Evolutionary conservation across 2,329 filamentous ascomycete species (phyloP), one percentile per base, ranked within the genome.

Genomic region (Ophiosphaerella narmari): DNA sequence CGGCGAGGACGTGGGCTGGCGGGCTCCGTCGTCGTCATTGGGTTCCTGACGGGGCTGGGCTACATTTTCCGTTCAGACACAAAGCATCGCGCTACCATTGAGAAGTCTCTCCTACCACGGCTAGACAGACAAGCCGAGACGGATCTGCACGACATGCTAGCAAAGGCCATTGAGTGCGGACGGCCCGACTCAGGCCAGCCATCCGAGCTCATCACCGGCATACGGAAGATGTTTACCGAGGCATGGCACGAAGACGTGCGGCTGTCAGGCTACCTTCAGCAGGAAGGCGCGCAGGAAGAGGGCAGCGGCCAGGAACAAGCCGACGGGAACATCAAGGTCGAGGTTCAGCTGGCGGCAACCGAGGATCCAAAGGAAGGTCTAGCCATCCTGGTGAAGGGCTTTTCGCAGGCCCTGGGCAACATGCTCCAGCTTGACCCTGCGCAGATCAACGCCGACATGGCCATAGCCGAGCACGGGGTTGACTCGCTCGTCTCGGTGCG

Each of bases 31-130:
- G 65, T 80, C 23, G 53, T 73, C 41, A 70, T 79, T 14, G 72
- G 74, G 2, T 43, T 60, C n/a, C 57, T 81, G 2, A 52, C 74
- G 2, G 80, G 76, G 4, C 56, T 75, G 2, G 80, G 79, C 0
- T 78, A 77, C 44, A 41, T 52, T n/a, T 46, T 46, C 34, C 43
- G 37, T 8, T 42, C 39, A 43, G 39, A 36, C 34, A 18, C 34
- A 4, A 36, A 36, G 34, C 34, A 36, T 5, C 34, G 34, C 16
- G 34, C 34, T 5, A 12, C 31, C 6, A 36, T 49, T 23, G 50
- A 48, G 45, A 45, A 44, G n/a, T 29, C 34, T 9, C 35, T 44
- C n/a, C 33, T 38, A 7, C 43, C 13, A 31, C 14, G 39, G n/a
- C 29, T 43, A 12, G 18, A 40, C 21, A 13, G 24, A n/a, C 43